Evolutionary conservation across 1,284 basidiomycete genomes (phyloP).

Genomic region (Violaceomyces palustris): DNA sequence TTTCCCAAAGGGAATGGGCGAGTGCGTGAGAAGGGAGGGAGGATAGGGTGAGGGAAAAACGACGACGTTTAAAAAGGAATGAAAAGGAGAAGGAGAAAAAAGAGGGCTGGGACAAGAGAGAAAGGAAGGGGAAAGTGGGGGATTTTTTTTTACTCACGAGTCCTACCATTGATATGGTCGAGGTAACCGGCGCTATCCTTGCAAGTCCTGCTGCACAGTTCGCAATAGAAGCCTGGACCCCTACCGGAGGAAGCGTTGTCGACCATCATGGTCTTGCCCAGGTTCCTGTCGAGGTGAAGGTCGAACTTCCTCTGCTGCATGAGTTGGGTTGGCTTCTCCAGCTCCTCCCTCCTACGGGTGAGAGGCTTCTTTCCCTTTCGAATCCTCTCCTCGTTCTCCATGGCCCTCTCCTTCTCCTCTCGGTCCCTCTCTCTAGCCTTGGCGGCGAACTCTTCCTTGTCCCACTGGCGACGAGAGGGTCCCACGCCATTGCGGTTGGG

Average conservation of each 20-base stretch:
- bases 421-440: slow-evolving; percentile 42
- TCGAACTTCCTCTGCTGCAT: slow-evolving; percentile 36
- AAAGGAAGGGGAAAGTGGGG: too few relatives aligned
- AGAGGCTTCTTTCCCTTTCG: slow-evolving; percentile 33
- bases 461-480: slow-evolving; percentile 43
- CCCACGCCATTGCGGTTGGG: slow-evolving; percentile 39
- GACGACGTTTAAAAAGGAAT: neutral
- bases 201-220: slow-evolving; percentile 63
- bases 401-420: slow-evolving; percentile 35
- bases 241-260: slow-evolving; percentile 32
- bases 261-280: slow-evolving; percentile 46
- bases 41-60: neutral
- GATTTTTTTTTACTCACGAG: slow-evolving; percentile 74
- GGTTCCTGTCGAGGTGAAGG: slow-evolving; percentile 40
- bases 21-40: neutral
- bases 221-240: slow-evolving; percentile 53
- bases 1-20: too few relatives aligned
- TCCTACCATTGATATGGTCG: slow-evolving; percentile 90
- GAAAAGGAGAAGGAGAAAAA: neutral
- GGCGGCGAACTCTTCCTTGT: slow-evolving; percentile 35
- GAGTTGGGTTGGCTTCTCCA: slow-evolving; percentile 40
- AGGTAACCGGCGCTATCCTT: slow-evolving; percentile 90
- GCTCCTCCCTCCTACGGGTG: slow-evolving; percentile 27
- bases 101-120: too few relatives aligned
- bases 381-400: slow-evolving; percentile 36